A percentile compares a stretch with the other conserved stretches of the same genome.
Evolutionary conservation across 495 filamentous ascomycete species (phyloP).

Genomic region (Penicillium argentinense): DNA sequence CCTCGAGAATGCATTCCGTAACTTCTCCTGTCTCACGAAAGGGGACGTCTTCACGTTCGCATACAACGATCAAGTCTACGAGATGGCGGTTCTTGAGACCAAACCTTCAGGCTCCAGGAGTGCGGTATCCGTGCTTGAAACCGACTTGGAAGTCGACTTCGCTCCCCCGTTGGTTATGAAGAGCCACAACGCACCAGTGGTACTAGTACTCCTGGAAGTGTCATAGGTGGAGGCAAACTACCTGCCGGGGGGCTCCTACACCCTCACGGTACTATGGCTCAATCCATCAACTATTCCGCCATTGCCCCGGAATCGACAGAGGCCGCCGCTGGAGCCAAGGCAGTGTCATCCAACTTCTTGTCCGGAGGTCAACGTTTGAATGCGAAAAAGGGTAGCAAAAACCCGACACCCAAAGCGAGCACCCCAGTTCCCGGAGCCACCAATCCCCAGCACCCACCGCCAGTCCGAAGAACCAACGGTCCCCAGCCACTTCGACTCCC

Average conservation of each 20-base stretch:
- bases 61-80: slow-evolving; percentile 91
- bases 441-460: slow-evolving; percentile 51
- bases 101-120: slow-evolving; percentile 77
- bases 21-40: slow-evolving; percentile 88
- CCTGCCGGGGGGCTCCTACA: slow-evolving; percentile 73
- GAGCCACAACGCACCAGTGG: slow-evolving; percentile 67
- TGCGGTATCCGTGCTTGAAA: slow-evolving; percentile 89
- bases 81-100: slow-evolving; percentile 88
- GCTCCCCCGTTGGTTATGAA: slow-evolving; percentile 91
- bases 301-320: slow-evolving; percentile 77
- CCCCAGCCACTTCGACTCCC: slow-evolving; percentile 85
- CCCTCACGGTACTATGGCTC: slow-evolving; percentile 88
- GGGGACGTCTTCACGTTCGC: slow-evolving; percentile 92
- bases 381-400: slow-evolving; percentile 76
- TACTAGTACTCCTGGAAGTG: slow-evolving; percentile 68
- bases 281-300: slow-evolving; percentile 93
- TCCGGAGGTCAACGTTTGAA: slow-evolving; percentile 72
- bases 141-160: slow-evolving; percentile 93
- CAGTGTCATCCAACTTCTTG: slow-evolving; percentile 76
- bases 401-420: slow-evolving; percentile 74
- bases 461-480: slow-evolving; percentile 61
- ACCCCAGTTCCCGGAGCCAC: slow-evolving; percentile 73
- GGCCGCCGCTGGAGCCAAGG: slow-evolving; percentile 58
- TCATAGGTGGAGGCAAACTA: slow-evolving; percentile 51
- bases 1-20: slow-evolving; percentile 90